Conservation (phyloP, 345 rosid species). For the Schrenkiella parvula region DNA sequence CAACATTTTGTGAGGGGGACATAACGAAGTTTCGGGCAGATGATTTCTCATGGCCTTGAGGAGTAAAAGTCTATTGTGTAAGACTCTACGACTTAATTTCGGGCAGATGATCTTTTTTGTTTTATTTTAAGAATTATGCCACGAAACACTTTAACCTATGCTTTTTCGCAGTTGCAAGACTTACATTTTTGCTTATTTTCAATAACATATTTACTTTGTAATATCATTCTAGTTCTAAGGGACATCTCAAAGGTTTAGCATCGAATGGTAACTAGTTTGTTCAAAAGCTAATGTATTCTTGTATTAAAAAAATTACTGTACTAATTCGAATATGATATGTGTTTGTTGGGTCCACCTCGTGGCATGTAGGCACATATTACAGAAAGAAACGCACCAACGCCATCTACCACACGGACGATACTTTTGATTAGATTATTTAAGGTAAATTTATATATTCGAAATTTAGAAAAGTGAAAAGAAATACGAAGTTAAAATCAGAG, state of each 20-base stretch:
- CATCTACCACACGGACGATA: conserved; percentile 24
- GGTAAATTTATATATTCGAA: background rate
- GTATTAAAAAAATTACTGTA: background rate
- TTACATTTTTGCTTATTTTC: too few species aligned
- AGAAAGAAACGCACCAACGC: conserved; percentile 29
- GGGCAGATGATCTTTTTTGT: too few species aligned
- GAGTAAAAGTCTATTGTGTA: conserved; percentile 4
- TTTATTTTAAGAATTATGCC: background rate
- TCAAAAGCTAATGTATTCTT: conserved; percentile 11
- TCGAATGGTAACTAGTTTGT: too few species aligned
- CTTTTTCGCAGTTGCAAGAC: background rate
- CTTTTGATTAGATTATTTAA: conserved; percentile 11
- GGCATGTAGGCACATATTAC: conserved; percentile 29
- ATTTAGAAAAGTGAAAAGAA: background rate
- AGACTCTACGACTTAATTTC: too few species aligned
- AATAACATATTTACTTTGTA: too few species aligned
- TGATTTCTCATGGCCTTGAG: conserved; percentile 20
- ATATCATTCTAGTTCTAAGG: too few species aligned
- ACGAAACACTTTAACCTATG: background rate
- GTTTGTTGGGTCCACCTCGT: conserved; percentile 27
- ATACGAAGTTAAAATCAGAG: background rate
- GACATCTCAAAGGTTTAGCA: too few species aligned
- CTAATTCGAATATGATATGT: conserved; percentile 15
- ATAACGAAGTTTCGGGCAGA: conserved; percentile 19
- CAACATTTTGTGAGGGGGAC: conserved; percentile 29